Evolutionary conservation across 2,329 filamentous ascomycete genomes (phyloP), one percentile per base, ranked within the genome.

Genomic region (Byssochlamys sp.): DNA sequence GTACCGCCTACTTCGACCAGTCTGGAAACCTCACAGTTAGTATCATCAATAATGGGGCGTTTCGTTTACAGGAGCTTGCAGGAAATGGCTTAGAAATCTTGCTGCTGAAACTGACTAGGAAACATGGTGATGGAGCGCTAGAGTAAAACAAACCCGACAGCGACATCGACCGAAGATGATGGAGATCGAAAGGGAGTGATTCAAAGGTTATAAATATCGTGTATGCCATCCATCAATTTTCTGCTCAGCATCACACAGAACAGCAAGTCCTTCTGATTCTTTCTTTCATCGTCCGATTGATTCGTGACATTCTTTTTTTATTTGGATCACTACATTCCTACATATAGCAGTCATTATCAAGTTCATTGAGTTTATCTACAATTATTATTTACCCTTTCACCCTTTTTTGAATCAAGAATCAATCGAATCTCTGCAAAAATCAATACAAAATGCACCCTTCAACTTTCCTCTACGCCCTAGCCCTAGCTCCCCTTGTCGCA

Each of bases 401-500:
- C 19, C 19, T 19, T 19, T 19, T 19, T 19, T 19, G 19, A 19
- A 19, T 12, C 4, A 39, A 39, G 29, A 31, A 31, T 2, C 35
- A 39, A 39, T n/a, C 7, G 11, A 39, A 39, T n/a, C 35, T 14
- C 0, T 39, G 2, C 19, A 49, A n/a, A 7, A 49, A 26, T 19
- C 19, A 12, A 52, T 24, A 24, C 26, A 55, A 57, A 51, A 57
- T 57, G 56, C 54, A 55, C 45, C 1, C 29, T 11, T 12, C 27
- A 55, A n/a, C 50, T 12, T 5, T 52, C 24, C 9, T 57, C 4
- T 57, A 25, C 10, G 26, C 56, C 52, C 49, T 58, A 7, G 48
- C 49, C 25, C 27, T 58, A 12, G 4, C 31, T 12, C 48, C 51
- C 4, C 49, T 58, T 24, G 57, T 55, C 48, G 24, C 54, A 25